These are phyloP conservation scores for Ceratocystis huliohia DNA, from an alignment of 2,329 filamentous ascomycete species.

Conservation along the genomic window DNA sequence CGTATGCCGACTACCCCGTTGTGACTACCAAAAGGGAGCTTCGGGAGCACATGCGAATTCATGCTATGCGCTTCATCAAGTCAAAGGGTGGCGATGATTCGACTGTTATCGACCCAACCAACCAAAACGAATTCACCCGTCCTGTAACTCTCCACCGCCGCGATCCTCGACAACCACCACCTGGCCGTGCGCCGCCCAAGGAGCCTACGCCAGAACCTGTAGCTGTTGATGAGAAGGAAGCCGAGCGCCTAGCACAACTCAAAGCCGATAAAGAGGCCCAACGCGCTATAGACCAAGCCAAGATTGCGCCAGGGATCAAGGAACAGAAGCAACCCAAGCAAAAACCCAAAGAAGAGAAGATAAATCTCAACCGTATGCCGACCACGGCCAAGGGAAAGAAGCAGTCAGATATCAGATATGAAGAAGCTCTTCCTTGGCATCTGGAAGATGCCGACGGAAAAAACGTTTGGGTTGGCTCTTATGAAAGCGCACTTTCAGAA, in stretches of 20 bases:
- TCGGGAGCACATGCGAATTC: slow-evolving; percentile 67
- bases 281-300: slow-evolving; percentile 73
- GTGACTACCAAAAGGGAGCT: slow-evolving; percentile 72
- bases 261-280: slow-evolving; percentile 75
- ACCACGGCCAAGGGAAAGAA: slow-evolving; percentile 67
- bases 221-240: slow-evolving; percentile 43
- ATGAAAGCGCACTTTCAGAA: slow-evolving; percentile 78
- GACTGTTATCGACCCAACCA: slow-evolving; percentile 53
- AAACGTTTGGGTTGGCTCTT: slow-evolving; percentile 84
- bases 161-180: slow-evolving; percentile 60
- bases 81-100: slow-evolving; percentile 36
- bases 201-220: slow-evolving; percentile 29
- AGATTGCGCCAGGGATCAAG: slow-evolving; percentile 75
- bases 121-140: slow-evolving; percentile 69
- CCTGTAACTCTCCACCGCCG: slow-evolving; percentile 82
- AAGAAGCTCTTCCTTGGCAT: slow-evolving; percentile 93
- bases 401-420: slow-evolving; percentile 63
- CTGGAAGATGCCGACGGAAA: slow-evolving; percentile 93
- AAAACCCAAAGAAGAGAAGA: slow-evolving; percentile 70
- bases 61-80: slow-evolving; percentile 68
- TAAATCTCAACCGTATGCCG: slow-evolving; percentile 74
- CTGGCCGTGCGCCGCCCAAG: slow-evolving; percentile 52
- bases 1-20: slow-evolving; percentile 51
- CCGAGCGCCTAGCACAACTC: slow-evolving; percentile 52
- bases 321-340: slow-evolving; percentile 42